A percentile compares a stretch with the other conserved stretches of the same genome.
Conservation (phyloP, 2,329 filamentous ascomycete species). For the Diaporthe sp. region DNA sequence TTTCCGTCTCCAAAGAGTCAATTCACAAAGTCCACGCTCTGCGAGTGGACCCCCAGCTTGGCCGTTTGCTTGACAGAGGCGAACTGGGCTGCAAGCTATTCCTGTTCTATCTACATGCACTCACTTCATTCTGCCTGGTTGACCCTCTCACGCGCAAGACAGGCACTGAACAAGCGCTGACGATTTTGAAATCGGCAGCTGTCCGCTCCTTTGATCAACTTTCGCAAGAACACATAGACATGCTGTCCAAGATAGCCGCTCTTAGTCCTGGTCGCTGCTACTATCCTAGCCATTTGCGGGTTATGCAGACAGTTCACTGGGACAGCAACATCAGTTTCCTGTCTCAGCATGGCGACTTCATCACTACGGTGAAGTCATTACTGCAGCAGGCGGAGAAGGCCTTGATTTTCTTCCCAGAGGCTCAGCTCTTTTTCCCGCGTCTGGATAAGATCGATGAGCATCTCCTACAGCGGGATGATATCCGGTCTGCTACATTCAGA, state of each 20-base stretch:
- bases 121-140: slow-evolving; percentile 66
- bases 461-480: slow-evolving; percentile 44
- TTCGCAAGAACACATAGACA: slow-evolving; percentile 49
- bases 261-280: slow-evolving; percentile 54
- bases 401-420: slow-evolving; percentile 50
- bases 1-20: slow-evolving; percentile 50
- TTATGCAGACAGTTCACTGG: slow-evolving; percentile 66
- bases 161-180: slow-evolving; percentile 68
- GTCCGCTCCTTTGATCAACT: slow-evolving; percentile 63
- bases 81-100: slow-evolving; percentile 66
- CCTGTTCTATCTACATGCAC: slow-evolving; percentile 65
- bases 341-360: slow-evolving; percentile 62
- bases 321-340: slow-evolving; percentile 52
- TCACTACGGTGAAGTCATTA: slow-evolving; percentile 51
- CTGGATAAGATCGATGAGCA: neutral
- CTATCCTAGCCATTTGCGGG: slow-evolving; percentile 49
- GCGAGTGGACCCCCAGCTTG: slow-evolving; percentile 62
- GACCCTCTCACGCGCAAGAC: slow-evolving; percentile 64
- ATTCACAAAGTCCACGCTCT: slow-evolving; percentile 56
- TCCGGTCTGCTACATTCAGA: slow-evolving; percentile 58
- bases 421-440: neutral
- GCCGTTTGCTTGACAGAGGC: slow-evolving; percentile 64
- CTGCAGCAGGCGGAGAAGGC: slow-evolving; percentile 51
- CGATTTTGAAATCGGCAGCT: slow-evolving; percentile 63
- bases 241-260: slow-evolving; percentile 54